Conservation (phyloP, 2,329 filamentous ascomycete genomes). For the Pezicula neosporulosa region DNA sequence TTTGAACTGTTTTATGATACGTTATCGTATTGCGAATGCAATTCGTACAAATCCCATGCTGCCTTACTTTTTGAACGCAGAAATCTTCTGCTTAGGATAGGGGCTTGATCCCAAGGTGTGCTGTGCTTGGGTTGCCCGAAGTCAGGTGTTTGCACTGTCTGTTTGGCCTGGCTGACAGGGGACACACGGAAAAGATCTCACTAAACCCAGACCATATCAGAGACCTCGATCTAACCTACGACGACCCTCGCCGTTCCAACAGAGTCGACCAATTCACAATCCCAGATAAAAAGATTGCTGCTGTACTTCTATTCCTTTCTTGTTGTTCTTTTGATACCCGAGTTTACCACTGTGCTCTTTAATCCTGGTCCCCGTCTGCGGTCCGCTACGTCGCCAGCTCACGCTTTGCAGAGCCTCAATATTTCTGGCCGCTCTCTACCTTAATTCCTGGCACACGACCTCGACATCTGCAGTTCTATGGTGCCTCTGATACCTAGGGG, state of each 20-base stretch:
- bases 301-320: conserved; percentile 18
- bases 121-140: no score
- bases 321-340: conserved; percentile 29
- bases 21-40: no score
- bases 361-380: background rate
- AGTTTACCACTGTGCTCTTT: background rate
- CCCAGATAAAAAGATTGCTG: conserved; percentile 12
- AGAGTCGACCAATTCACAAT: conserved; percentile 9
- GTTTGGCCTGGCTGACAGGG: no score
- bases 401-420: conserved; percentile 14
- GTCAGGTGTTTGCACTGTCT: no score
- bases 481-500: conserved; percentile 12
- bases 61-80: no score
- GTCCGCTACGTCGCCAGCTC: conserved; percentile 11
- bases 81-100: no score
- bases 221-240: background rate
- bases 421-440: conserved; percentile 2
- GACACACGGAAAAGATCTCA: background rate
- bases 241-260: background rate
- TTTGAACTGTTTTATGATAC: no score
- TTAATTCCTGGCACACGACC: conserved; percentile 7
- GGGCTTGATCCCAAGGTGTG: no score
- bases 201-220: conserved; percentile 1
- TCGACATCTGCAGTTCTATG: conserved; percentile 13
- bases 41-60: no score